Evolutionary conservation across 2,329 filamentous ascomycete genomes (phyloP).

Genomic region (Biscogniauxia sp.): DNA sequence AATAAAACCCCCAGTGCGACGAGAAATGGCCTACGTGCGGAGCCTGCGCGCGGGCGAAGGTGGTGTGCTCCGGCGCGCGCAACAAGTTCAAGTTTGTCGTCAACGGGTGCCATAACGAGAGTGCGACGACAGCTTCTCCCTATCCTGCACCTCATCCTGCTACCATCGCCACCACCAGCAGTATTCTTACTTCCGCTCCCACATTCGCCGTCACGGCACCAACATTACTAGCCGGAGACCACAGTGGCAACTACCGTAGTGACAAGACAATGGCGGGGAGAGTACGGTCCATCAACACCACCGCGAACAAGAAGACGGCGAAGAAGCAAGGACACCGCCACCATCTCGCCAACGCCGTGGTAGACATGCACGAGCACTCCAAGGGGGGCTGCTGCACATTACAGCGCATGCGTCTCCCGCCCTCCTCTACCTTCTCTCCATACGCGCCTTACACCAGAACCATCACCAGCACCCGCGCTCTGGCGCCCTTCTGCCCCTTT

Average conservation of each 20-base stretch:
- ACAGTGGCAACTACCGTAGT: too few relatives aligned
- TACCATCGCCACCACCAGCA: too few relatives aligned
- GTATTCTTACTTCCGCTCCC: too few relatives aligned
- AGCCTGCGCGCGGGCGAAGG: slow-evolving; percentile 26
- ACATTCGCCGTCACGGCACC: too few relatives aligned
- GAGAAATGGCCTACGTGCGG: slow-evolving; percentile 32
- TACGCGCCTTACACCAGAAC: not conserved
- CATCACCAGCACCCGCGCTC: not conserved
- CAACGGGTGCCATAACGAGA: slow-evolving; percentile 29
- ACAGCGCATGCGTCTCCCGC: slow-evolving; percentile 13
- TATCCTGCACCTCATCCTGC: too few relatives aligned
- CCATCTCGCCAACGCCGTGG: slow-evolving; percentile 7
- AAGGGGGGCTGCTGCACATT: slow-evolving; percentile 14
- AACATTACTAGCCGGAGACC: too few relatives aligned
- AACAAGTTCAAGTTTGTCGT: slow-evolving; percentile 28
- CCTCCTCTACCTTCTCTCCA: too few relatives aligned
- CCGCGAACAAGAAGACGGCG: not conserved
- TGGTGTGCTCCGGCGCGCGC: slow-evolving; percentile 28
- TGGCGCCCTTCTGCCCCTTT: slow-evolving; percentile 5
- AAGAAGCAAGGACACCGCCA: not conserved
- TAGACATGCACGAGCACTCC: slow-evolving; percentile 20
- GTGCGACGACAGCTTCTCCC: not conserved
- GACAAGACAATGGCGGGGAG: too few relatives aligned
- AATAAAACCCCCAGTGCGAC: slow-evolving; percentile 23
- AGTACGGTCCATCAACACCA: too few relatives aligned